Evolutionary conservation across 1,284 basidiomycete species (phyloP), one percentile per base, ranked within the genome.

Genomic region (Tranzscheliella williamsii): DNA sequence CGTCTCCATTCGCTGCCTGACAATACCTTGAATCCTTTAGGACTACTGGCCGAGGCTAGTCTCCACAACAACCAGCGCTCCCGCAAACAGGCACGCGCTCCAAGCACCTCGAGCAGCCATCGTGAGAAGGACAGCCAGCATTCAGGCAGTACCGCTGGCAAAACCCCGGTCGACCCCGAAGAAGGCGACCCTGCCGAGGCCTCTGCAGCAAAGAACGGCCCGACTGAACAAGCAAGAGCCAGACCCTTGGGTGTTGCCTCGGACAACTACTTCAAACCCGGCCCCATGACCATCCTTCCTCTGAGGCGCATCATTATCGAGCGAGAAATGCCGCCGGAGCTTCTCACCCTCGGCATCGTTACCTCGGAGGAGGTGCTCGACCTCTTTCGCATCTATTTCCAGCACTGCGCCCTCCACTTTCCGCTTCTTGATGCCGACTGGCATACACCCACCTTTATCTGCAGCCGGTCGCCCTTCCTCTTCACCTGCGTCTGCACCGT

Each of bases 201-300:
- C 41, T 17, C 20, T 16, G 13, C 8, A 17, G 16, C 9, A 7
- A 17, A 17, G 7, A 17, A 33, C 8, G 7, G 17, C 5, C 20
- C 26, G 2, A 35, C 24, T 2, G 48, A 27, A 6, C 16, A 43
- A 11, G 42, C 41, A 30, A 30, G 40, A 20, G 43, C 39, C 24
- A 48, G 52, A 21, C 55, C 55, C 4, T 48, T 91, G 16, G 92
- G 91, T 7, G 89, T 96, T 7, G 93, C 91, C 0, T 90, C 87
- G 52, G 86, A 89, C 58, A 85, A 88, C 52, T 98, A 95, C 79
- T 98, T 97, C 82, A 92, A 90, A 74, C 92, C 94, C 36, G 91
- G 90, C 82, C 70, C 58, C 79, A 76, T 79, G 67, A 76, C 73
- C 47, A 77, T 74, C 52, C 35, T 72, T 36, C 65, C 72, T 7